Conservation (phyloP, 371 early-diverging fungal species). For the Mortierella sp. region DNA sequence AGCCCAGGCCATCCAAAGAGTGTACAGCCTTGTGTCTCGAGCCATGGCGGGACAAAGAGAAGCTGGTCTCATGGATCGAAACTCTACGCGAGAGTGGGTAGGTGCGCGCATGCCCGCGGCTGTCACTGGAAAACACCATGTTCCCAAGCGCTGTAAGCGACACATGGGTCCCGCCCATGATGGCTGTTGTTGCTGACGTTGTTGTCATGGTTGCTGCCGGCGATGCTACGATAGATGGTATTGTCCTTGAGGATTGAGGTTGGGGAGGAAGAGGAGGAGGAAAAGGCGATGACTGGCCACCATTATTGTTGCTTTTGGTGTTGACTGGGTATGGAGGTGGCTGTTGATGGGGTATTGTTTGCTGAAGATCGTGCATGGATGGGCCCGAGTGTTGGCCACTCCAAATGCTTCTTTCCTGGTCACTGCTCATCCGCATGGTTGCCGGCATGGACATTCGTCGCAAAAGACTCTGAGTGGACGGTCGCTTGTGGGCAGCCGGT, state of each 20-base stretch:
- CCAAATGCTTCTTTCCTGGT: constrained; percentile 6
- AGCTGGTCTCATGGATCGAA: constrained; percentile 37
- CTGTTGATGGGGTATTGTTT: background rate
- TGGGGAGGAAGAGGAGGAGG: background rate
- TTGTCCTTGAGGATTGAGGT: background rate
- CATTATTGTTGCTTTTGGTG: background rate
- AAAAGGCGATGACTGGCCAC: background rate
- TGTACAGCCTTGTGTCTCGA: constrained; percentile 8
- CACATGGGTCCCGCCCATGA: background rate
- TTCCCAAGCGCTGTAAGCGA: background rate
- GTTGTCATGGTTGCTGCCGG: background rate
- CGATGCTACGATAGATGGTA: background rate
- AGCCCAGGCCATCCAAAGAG: background rate
- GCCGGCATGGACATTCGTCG: constrained; percentile 58
- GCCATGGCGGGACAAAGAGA: constrained; percentile 1
- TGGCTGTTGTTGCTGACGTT: background rate
- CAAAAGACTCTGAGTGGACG: constrained; percentile 24
- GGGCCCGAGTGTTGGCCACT: constrained; percentile 5
- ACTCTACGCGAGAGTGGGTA: constrained; percentile 35
- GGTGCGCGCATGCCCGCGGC: constrained; percentile 11
- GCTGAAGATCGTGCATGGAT: constrained; percentile 6
- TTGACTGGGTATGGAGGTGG: background rate
- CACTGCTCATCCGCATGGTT: constrained; percentile 6
- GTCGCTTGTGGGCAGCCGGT: constrained; percentile 9
- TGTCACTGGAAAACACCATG: background rate